Evolutionary conservation across 768 basidiomycete genomes (phyloP).

Genomic region (Boletus bicolor): DNA sequence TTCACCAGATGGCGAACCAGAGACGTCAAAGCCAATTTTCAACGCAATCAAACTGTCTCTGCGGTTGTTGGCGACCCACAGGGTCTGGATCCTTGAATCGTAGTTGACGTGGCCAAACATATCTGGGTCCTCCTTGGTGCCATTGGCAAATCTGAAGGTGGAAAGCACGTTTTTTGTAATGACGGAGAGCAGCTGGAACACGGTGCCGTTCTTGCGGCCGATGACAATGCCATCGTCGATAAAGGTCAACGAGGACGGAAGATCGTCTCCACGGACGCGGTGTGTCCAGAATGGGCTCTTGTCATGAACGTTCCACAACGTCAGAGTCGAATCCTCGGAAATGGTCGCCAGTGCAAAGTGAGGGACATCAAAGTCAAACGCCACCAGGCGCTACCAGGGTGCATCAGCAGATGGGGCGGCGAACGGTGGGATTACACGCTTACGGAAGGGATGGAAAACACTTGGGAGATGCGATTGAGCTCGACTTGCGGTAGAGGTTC

Average conservation of each 20-base stretch:
- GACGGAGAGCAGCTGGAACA: conserved; percentile 79
- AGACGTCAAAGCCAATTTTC: conserved; percentile 64
- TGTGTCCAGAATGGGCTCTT: conserved; percentile 71
- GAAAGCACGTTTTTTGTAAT: conserved; percentile 72
- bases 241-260: conserved; percentile 80
- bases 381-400: conserved; percentile 61
- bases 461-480: conserved; percentile 62
- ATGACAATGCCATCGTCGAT: conserved; percentile 84
- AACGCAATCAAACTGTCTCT: conserved; percentile 82
- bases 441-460: conserved; percentile 70
- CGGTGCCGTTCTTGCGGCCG: conserved; percentile 79
- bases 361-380: conserved; percentile 80
- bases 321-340: conserved; percentile 77
- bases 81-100: conserved; percentile 78
- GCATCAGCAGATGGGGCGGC: background rate
- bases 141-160: conserved; percentile 75
- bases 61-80: conserved; percentile 85
- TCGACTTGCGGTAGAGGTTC: conserved; percentile 69
- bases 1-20: conserved; percentile 55
- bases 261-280: conserved; percentile 74
- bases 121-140: conserved; percentile 64
- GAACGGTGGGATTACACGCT: conserved; percentile 22
- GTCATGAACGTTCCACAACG: conserved; percentile 80
- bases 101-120: conserved; percentile 90
- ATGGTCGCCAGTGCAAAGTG: conserved; percentile 79